Evolutionary conservation across 306 rosid species (phyloP), one percentile per base, ranked within the genome.

Genomic region (Parietaria judaica): DNA sequence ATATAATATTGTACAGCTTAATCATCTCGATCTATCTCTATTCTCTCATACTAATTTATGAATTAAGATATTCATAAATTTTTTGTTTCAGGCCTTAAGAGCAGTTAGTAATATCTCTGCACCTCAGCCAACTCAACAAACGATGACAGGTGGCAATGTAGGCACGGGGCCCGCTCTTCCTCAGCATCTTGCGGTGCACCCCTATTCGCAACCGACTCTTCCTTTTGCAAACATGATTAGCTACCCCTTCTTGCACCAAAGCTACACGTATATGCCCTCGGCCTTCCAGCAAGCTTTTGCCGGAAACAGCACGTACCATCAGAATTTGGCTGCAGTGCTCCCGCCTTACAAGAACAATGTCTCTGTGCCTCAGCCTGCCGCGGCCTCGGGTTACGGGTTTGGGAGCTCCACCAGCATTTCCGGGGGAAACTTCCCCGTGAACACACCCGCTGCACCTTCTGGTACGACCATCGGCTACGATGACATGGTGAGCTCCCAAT

Each of bases 241-340:
- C 71, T 94, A 94, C 69, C 97, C 99, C 11, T 94, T 84, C 83
- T 61, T 94, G 91, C 99, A 96, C 54, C 99, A 94, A 75, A 94
- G 89, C 78, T 94, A 94, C 64, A 81, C 97, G 39, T 94, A 94
- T 64, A 86, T 89, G 99, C 97, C 99, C 14, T 94, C 99, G 1
- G 95, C 91, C 5, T 94, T 86, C 81, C 99, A 88, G 75, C 99
- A 94, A 70, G 74, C 94, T 49, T 94, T 88, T 83, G 83, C 97
- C 64, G 91, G 94, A 57, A 94, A 83, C 81, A 89, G 67, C 81
- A 74, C 97, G n/a, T 94, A 94, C 76, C 99, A 86, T 73, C 99
- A 94, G 76, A 87, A 97, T 52, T 68, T 89, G 64, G 97, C 97
- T 61, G 97, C 97, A 1, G 81, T 86, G 67, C 97, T 86, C 68